Evolutionary conservation across 2,329 filamentous ascomycete genomes (phyloP), one percentile per base, ranked within the genome.

Genomic region (Madurella fahalii): DNA sequence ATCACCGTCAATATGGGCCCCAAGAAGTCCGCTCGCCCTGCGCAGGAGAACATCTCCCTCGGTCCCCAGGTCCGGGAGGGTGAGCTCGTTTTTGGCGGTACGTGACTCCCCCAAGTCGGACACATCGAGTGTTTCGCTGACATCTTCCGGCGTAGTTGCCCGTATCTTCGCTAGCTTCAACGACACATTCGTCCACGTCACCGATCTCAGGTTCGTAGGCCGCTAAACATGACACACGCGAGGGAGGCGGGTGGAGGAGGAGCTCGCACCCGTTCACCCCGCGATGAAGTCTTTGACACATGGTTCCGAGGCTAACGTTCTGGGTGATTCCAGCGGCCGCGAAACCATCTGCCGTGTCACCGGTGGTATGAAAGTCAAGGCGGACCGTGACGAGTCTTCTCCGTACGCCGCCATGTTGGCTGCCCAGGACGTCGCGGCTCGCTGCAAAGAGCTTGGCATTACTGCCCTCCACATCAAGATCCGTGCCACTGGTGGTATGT

Each of bases 331-430:
- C 82, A 95, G 90, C 81, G 94, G 94, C 81, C 94, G 94, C 80
- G 94, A 99, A 89, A 99, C 95, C 81, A 96, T 99, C 83, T 90
- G 86, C 86, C 92, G 94, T 90, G 93, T 99, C 69, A 99, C 95
- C 71, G 94, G 95, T 82, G 95, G 95, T 75, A 99, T 99, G 94
- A 99, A 99, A 86, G 94, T 99, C 86, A 99, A 99, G 89, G 92
- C 92, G 78, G 92, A 99, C 75, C 93, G 94, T 85, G 94, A 99
- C 82, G 94, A 99, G 84, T 97, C 93, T 72, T 97, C 94, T 68
- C 94, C 94, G 71, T 99, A 99, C 85, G 94, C 94, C 72, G 94
- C 94, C 80, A 99, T 99, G 94, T 92, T 99, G 89, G 94, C 94
- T 80, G 94, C 94, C 66, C 94, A 99, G 85, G 92, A 96, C 77